phyloP scores from a whole-genome alignment of 768 basidiomycete genomes.

The Termitomyces titanicus region DNA sequence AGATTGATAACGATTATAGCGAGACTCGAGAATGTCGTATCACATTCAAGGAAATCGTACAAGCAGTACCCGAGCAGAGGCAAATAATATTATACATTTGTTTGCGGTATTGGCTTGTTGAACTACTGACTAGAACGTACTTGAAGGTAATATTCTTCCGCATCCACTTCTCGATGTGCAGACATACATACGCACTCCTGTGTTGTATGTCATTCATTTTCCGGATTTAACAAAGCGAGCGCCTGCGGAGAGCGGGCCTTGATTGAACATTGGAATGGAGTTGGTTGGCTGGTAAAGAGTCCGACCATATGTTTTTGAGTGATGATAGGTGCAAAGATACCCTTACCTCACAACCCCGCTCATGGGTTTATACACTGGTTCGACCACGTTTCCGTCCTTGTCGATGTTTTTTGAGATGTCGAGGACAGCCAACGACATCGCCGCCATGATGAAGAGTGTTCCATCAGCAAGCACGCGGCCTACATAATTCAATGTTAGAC shows the following conservation, averaged over 20 bases:
- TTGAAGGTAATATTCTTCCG: no score
- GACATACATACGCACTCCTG: no score
- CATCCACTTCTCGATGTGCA: no score
- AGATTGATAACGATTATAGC: background rate
- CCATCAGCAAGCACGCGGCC: constrained; percentile 1
- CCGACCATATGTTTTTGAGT: background rate
- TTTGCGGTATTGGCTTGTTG: no score
- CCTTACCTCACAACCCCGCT: background rate
- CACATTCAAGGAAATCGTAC: no score
- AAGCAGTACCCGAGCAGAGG: no score
- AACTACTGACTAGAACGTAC: no score
- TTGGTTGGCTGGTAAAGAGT: background rate
- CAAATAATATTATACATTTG: no score
- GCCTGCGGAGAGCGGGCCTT: background rate
- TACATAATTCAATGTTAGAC: background rate
- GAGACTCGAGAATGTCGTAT: background rate
- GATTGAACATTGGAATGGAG: constrained; percentile 1
- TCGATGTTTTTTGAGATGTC: background rate
- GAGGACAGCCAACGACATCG: background rate
- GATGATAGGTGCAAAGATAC: background rate
- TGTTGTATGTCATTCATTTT: no score
- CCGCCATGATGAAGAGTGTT: background rate
- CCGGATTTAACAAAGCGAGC: background rate
- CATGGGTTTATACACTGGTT: background rate
- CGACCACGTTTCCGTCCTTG: background rate